Conservation (phyloP, 225 moss, liverwort and hornwort genomes). For the Bryoerythrophyllum caledonicum region DNA sequence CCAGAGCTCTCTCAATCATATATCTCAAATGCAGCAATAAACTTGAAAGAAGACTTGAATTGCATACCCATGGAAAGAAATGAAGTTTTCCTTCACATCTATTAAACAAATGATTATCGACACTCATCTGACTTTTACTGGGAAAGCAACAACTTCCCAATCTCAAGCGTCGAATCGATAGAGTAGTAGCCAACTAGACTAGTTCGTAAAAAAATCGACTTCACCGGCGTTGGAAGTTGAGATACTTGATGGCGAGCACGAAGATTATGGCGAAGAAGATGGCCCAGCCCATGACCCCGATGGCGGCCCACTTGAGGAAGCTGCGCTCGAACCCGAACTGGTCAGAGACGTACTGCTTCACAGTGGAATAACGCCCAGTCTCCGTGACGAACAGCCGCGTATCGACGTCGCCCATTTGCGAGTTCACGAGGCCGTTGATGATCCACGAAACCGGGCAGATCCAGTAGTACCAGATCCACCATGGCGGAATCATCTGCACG, state of each 20-base stretch:
- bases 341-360: constrained; percentile 13
- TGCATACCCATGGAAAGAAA: too few relatives aligned
- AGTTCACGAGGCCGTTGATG: constrained; percentile 48
- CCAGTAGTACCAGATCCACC: constrained; percentile 77
- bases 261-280: constrained; percentile 39
- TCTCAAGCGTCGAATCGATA: neutral
- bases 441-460: constrained; percentile 60
- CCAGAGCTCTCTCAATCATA: too few relatives aligned
- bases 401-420: constrained; percentile 47
- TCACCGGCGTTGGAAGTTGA: constrained; percentile 56
- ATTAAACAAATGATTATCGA: too few relatives aligned
- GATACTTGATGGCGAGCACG: constrained; percentile 39
- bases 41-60: too few relatives aligned
- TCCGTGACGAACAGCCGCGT: too few relatives aligned
- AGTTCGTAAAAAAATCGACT: neutral
- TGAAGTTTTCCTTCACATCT: too few relatives aligned
- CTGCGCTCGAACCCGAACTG: constrained; percentile 37
- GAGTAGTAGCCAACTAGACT: neutral
- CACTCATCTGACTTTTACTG: too few relatives aligned
- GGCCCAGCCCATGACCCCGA: constrained; percentile 33
- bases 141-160: too few relatives aligned
- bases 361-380: neutral
- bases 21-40: too few relatives aligned
- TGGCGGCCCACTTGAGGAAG: constrained; percentile 41
- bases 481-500: constrained; percentile 43